Percentiles rank a stretch among this genome's conserved stretches.
phyloP scores from a whole-genome alignment of 768 basidiomycete genomes.

The Tricholoma sp. region DNA sequence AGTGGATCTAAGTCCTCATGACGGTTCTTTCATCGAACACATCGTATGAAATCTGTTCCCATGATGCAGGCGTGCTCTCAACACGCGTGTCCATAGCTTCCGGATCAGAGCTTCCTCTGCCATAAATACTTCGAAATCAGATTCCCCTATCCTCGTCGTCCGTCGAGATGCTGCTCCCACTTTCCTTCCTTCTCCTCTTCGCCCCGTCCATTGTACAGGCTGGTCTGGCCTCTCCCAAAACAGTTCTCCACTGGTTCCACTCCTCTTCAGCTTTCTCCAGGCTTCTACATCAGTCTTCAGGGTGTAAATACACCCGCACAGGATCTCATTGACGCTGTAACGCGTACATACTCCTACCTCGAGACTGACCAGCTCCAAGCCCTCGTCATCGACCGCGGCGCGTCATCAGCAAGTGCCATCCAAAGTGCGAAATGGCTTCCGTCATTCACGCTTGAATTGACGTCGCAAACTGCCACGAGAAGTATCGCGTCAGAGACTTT shows the following conservation, averaged over 20 bases:
- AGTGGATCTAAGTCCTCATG: too few relatives aligned
- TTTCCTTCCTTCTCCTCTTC: conserved; percentile 16
- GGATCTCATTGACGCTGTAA: conserved; percentile 53
- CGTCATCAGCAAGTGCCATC: conserved; percentile 39
- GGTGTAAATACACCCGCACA: conserved; percentile 38
- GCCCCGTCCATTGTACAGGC: conserved; percentile 17
- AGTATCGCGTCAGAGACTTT: conserved; percentile 54
- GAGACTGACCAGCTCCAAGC: conserved; percentile 52
- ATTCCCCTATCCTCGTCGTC: not conserved
- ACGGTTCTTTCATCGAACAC: too few relatives aligned
- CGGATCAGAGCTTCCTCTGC: not conserved
- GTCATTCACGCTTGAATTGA: conserved; percentile 42
- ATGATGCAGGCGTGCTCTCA: too few relatives aligned
- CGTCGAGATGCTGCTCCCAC: conserved; percentile 10
- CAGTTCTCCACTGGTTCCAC: conserved; percentile 37
- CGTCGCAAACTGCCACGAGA: conserved; percentile 24
- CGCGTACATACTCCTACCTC: conserved; percentile 39
- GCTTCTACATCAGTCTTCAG: conserved; percentile 39
- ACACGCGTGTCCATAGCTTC: not conserved
- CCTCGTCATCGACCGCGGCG: conserved; percentile 58
- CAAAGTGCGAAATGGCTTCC: conserved; percentile 35
- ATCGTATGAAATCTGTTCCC: too few relatives aligned
- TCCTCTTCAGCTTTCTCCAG: conserved; percentile 28
- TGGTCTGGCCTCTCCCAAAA: conserved; percentile 37
- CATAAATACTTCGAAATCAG: not conserved